Conservation (phyloP, 208 protist genomes). For the Willaertia magna region DNA sequence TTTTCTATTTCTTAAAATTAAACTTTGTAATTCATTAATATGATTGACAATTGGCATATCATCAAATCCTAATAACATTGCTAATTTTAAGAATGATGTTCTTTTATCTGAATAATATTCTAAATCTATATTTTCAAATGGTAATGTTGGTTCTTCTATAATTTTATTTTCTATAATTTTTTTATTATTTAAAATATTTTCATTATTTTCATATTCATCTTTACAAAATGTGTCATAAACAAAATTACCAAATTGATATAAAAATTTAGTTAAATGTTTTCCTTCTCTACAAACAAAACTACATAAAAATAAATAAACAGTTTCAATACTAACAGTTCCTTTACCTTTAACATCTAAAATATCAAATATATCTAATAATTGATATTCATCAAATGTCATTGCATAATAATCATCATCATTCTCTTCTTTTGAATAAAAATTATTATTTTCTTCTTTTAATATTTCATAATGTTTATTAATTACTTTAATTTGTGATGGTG, state of each 20-base stretch:
- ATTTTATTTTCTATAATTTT: too few relatives aligned
- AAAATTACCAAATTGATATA: background rate
- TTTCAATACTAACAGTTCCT: background rate
- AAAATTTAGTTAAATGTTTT: background rate
- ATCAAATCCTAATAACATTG: background rate
- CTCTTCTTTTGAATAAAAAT: too few relatives aligned
- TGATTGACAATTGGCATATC: background rate
- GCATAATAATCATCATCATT: background rate
- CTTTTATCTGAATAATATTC: background rate
- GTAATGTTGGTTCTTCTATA: too few relatives aligned
- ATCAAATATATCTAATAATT: background rate
- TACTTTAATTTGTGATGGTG: too few relatives aligned
- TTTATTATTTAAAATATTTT: too few relatives aligned
- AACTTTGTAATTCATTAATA: background rate
- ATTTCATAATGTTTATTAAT: too few relatives aligned
- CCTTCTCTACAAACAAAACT: background rate
- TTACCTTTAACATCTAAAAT: background rate
- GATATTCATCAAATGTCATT: background rate
- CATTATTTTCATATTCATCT: too few relatives aligned
- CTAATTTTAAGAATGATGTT: background rate
- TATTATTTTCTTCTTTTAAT: too few relatives aligned
- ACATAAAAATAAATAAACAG: background rate
- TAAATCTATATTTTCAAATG: background rate
- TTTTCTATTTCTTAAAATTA: background rate
- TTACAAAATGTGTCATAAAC: background rate